phyloP scores from a whole-genome alignment of 148 eudicot species.

The Mesembryanthemum crystallinum region DNA sequence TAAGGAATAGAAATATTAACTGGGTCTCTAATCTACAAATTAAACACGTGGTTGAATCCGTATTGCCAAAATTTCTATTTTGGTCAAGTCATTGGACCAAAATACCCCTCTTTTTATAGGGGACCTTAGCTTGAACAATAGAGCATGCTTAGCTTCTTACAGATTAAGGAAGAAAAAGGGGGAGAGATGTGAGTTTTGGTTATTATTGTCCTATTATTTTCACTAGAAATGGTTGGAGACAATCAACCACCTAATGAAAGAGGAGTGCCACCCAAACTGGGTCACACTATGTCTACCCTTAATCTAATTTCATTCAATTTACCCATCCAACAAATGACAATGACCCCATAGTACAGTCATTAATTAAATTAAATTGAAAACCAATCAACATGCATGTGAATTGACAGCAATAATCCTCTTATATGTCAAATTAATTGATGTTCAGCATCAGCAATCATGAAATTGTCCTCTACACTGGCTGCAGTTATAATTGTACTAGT shows the following conservation, averaged over 20 bases:
- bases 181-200: neutral
- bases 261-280: neutral
- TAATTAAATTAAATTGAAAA: too few species aligned
- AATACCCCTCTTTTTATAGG: too few species aligned
- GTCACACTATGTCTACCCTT: conserved; percentile 1
- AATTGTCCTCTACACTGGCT: conserved; percentile 4
- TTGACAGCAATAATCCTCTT: conserved; percentile 11
- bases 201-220: neutral
- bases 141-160: too few species aligned
- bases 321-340: neutral
- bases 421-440: neutral
- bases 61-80: too few species aligned
- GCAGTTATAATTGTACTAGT: conserved; percentile 3
- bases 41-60: too few species aligned
- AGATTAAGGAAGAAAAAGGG: too few species aligned
- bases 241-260: conserved; percentile 1
- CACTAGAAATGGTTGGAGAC: neutral
- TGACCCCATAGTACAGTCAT: neutral
- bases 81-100: too few species aligned
- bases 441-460: conserved; percentile 9
- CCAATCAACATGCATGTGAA: neutral
- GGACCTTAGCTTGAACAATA: too few species aligned
- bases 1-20: too few species aligned
- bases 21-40: too few species aligned
- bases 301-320: neutral